phyloP scores from a whole-genome alignment of 2,329 filamentous ascomycete genomes.

The Arthrobotrys musiformis region DNA sequence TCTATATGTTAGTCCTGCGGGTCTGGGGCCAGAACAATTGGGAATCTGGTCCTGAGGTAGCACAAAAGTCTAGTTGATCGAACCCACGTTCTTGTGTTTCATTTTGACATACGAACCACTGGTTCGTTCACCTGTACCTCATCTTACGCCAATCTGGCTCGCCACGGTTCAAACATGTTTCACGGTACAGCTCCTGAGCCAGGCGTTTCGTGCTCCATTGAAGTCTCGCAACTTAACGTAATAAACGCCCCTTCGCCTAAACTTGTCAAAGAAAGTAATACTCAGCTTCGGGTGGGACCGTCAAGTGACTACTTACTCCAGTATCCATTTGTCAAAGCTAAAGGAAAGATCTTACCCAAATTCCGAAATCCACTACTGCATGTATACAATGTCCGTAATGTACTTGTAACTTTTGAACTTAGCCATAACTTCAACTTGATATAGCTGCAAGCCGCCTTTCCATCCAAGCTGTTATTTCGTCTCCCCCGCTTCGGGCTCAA shows the following conservation, averaged over 20 bases:
- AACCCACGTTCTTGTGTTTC: slow-evolving; percentile 37
- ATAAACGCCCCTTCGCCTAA: slow-evolving; percentile 18
- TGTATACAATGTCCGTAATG: slow-evolving; percentile 11
- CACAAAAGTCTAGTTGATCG: slow-evolving; percentile 19
- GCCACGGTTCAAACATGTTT: slow-evolving; percentile 18
- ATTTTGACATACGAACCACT: slow-evolving; percentile 40
- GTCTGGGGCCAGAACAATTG: background rate
- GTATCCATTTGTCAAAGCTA: background rate
- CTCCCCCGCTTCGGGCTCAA: slow-evolving; percentile 51
- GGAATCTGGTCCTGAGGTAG: slow-evolving; percentile 19
- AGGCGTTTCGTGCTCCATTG: slow-evolving; percentile 6
- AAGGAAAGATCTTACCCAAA: slow-evolving; percentile 30
- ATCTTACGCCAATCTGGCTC: slow-evolving; percentile 9
- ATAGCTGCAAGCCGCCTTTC: slow-evolving; percentile 55
- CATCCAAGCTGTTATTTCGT: slow-evolving; percentile 37
- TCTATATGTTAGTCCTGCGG: slow-evolving; percentile 6
- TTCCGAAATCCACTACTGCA: slow-evolving; percentile 41
- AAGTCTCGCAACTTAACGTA: background rate
- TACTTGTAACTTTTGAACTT: slow-evolving; percentile 47
- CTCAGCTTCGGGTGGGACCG: background rate
- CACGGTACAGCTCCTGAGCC: slow-evolving; percentile 4
- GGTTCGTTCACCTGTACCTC: slow-evolving; percentile 8
- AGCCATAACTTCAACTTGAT: slow-evolving; percentile 17
- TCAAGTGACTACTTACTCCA: slow-evolving; percentile 15
- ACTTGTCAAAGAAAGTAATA: slow-evolving; percentile 1